Evolutionary conservation across 441 rosid genomes (phyloP).

Genomic region (Jatropha podagrica): DNA sequence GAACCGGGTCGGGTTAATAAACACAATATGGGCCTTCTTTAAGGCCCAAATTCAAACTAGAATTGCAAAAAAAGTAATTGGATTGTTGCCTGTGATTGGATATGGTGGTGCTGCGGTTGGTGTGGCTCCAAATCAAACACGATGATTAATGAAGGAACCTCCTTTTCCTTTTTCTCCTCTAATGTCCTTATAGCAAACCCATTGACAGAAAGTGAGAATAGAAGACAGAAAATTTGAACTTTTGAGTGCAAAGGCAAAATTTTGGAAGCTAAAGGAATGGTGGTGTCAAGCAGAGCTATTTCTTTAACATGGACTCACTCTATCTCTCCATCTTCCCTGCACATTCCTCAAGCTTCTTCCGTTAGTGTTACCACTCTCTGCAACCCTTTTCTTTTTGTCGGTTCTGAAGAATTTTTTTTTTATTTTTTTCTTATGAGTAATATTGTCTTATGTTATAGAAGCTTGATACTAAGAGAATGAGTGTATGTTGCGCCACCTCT

Average conservation of each 20-base stretch:
- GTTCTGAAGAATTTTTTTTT: background rate
- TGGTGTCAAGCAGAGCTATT: conserved; percentile 40
- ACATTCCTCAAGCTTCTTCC: conserved; percentile 38
- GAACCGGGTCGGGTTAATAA: background rate
- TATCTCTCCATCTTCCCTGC: conserved; percentile 45
- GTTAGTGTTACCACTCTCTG: conserved; percentile 27
- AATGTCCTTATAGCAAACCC: background rate
- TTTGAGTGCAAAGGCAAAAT: background rate
- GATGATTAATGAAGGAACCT: conserved; percentile 1
- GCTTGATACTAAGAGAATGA: conserved; percentile 35
- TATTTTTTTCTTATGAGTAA: conserved; percentile 9
- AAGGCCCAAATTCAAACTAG: conserved; percentile 9
- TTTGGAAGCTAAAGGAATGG: conserved; percentile 35
- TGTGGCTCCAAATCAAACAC: conserved; percentile 55
- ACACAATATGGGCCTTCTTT: background rate
- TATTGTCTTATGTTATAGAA: conserved; percentile 32
- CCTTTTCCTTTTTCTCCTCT: conserved; percentile 10
- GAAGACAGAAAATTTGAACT: too few species aligned
- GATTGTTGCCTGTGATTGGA: conserved; percentile 10
- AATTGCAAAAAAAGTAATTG: background rate
- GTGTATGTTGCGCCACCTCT: conserved; percentile 39
- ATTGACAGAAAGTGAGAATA: background rate
- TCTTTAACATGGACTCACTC: conserved; percentile 61
- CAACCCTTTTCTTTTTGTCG: background rate
- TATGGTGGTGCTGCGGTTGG: conserved; percentile 14